phyloP scores from a whole-genome alignment of 23 red algal genomes.

The Gracilaria caudata region DNA sequence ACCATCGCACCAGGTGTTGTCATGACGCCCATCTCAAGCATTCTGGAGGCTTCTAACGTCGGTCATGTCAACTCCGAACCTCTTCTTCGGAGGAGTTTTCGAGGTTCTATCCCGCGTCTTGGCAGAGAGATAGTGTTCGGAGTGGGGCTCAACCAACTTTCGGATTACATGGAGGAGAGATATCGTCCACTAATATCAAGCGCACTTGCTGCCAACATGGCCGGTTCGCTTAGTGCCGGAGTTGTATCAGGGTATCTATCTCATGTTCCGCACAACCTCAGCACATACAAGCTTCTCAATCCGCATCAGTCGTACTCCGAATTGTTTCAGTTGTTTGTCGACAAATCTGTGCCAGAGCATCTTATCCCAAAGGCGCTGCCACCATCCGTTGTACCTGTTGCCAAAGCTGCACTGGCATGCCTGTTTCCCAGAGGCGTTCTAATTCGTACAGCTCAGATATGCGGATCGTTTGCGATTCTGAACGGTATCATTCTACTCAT shows the following conservation, averaged over 20 bases:
- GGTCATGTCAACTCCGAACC: slow-evolving; percentile 58
- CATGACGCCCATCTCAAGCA: slow-evolving; percentile 81
- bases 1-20: slow-evolving; percentile 70
- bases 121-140: slow-evolving; percentile 78
- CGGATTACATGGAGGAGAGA: slow-evolving; percentile 82
- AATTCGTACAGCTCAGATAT: slow-evolving; percentile 77
- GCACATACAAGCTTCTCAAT: slow-evolving; percentile 69
- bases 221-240: slow-evolving; percentile 61
- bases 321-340: slow-evolving; percentile 64
- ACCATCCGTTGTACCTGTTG: background rate
- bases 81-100: slow-evolving; percentile 14
- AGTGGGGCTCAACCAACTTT: slow-evolving; percentile 78
- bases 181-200: slow-evolving; percentile 22
- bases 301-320: slow-evolving; percentile 65
- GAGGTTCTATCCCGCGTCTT: slow-evolving; percentile 55
- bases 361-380: slow-evolving; percentile 17
- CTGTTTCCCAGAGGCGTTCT: slow-evolving; percentile 72
- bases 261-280: slow-evolving; percentile 83
- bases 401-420: slow-evolving; percentile 24
- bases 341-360: slow-evolving; percentile 55
- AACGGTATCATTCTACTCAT: slow-evolving; percentile 66
- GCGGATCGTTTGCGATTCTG: slow-evolving; percentile 77
- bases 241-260: slow-evolving; percentile 71
- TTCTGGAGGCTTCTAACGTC: slow-evolving; percentile 80
- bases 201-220: slow-evolving; percentile 59